phyloP scores from a whole-genome alignment of 129 eudicot species.

The Heracleum sosnowskyi region DNA sequence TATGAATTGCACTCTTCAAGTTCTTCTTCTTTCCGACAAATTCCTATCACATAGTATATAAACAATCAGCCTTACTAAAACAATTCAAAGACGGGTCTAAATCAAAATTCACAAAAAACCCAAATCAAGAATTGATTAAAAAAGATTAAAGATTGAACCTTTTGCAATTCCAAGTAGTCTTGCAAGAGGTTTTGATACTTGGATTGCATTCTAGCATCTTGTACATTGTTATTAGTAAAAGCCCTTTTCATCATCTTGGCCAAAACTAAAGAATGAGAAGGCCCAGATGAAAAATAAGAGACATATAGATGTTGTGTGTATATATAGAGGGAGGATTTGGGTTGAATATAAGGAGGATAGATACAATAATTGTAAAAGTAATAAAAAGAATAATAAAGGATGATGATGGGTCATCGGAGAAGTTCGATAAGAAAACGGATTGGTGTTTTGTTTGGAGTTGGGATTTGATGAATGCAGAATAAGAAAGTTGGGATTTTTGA shows the following conservation, averaged over 20 bases:
- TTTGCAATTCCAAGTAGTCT: constrained; percentile 40
- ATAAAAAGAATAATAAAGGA: neutral
- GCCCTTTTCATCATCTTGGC: constrained; percentile 32
- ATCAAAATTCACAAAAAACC: neutral
- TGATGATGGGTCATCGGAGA: neutral
- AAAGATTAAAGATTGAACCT: constrained; percentile 21
- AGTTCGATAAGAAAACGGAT: neutral
- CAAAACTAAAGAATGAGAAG: constrained; percentile 7
- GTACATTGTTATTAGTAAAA: constrained; percentile 18
- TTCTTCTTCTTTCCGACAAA: constrained; percentile 42
- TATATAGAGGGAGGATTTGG: neutral
- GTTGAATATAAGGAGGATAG: neutral
- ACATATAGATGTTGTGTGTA: neutral
- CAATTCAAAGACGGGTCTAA: neutral
- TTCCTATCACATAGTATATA: constrained; percentile 17
- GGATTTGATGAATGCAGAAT: neutral
- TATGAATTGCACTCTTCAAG: constrained; percentile 30
- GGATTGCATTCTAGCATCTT: constrained; percentile 15
- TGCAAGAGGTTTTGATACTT: constrained; percentile 36
- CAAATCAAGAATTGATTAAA: neutral
- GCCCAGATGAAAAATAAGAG: neutral
- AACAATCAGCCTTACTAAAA: neutral
- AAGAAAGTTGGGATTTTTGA: neutral
- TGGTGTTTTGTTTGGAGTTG: neutral
- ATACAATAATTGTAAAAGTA: neutral